Evolutionary conservation across 2,329 filamentous ascomycete species (phyloP).

Genomic region (Daldinia sp.): DNA sequence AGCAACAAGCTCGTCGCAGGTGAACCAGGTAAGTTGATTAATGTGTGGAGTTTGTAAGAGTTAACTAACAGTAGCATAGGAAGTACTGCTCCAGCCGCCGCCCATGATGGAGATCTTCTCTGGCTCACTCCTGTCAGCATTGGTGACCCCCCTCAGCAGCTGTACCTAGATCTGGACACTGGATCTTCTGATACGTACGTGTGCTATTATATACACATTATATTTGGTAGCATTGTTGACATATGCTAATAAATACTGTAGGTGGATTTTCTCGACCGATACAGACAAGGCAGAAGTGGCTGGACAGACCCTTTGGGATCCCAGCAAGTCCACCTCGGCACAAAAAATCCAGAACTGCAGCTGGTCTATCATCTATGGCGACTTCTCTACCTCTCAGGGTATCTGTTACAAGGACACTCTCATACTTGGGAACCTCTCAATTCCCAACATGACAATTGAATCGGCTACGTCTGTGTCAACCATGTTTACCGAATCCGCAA

Average conservation of each 20-base stretch:
- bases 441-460: conserved; percentile 63
- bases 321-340: conserved; percentile 60
- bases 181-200: conserved; percentile 73
- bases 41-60: neutral
- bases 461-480: conserved; percentile 59
- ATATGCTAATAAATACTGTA: conserved; percentile 44
- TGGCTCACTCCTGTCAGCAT: conserved; percentile 60
- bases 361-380: conserved; percentile 65
- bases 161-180: conserved; percentile 65
- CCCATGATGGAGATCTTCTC: conserved; percentile 57
- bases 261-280: conserved; percentile 67
- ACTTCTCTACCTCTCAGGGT: conserved; percentile 57
- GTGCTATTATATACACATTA: conserved; percentile 40
- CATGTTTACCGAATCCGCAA: conserved; percentile 57
- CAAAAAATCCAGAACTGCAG: conserved; percentile 56
- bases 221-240: neutral
- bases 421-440: conserved; percentile 58
- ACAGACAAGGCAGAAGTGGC: conserved; percentile 59
- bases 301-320: conserved; percentile 59
- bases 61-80: conserved; percentile 47
- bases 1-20: conserved; percentile 37
- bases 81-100: conserved; percentile 52
- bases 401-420: conserved; percentile 65
- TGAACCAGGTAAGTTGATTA: conserved; percentile 30
- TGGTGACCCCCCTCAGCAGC: conserved; percentile 61